A percentile compares a stretch with the other conserved stretches of the same genome.
These are phyloP conservation scores for Microcos paniculata DNA, from an alignment of 345 rosid genomes.

Conservation along the genomic window DNA sequence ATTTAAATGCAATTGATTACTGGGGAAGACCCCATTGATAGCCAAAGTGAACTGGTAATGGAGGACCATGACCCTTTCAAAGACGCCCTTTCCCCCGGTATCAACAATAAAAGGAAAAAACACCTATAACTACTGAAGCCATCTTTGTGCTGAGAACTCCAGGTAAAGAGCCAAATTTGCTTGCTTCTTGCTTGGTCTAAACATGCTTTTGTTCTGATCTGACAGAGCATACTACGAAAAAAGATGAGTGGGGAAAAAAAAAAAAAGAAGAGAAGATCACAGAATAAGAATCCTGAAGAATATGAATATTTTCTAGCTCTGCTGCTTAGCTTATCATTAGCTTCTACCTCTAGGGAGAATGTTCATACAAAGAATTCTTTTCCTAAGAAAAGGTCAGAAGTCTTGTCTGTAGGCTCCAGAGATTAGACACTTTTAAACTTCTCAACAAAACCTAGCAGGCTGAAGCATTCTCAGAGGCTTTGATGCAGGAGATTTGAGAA, in stretches of 20 bases:
- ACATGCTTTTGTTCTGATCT: neutral
- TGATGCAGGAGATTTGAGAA: neutral
- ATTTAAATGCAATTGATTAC: slow-evolving; percentile 2
- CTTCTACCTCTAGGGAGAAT: neutral
- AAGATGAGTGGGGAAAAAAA: too few species aligned
- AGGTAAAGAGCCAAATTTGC: neutral
- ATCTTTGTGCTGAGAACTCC: neutral
- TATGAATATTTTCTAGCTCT: slow-evolving; percentile 1
- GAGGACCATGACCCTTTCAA: slow-evolving; percentile 9
- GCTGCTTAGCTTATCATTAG: neutral
- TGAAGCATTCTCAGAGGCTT: neutral
- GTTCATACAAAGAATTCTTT: neutral
- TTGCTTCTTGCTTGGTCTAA: neutral
- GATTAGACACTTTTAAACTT: neutral
- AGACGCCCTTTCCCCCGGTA: neutral
- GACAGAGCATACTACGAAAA: slow-evolving; percentile 5
- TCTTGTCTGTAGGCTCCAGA: slow-evolving; percentile 5
- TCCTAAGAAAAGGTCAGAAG: neutral
- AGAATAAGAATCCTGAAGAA: neutral
- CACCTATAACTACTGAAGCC: neutral
- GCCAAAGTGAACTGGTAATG: neutral
- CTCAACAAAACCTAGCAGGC: neutral
- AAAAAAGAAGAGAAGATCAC: too few species aligned
- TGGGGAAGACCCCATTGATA: neutral
- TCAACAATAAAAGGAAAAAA: neutral